These are phyloP conservation scores for Rhododendron ferrugineum DNA, from an alignment of 148 eudicot species.

Conservation along the genomic window DNA sequence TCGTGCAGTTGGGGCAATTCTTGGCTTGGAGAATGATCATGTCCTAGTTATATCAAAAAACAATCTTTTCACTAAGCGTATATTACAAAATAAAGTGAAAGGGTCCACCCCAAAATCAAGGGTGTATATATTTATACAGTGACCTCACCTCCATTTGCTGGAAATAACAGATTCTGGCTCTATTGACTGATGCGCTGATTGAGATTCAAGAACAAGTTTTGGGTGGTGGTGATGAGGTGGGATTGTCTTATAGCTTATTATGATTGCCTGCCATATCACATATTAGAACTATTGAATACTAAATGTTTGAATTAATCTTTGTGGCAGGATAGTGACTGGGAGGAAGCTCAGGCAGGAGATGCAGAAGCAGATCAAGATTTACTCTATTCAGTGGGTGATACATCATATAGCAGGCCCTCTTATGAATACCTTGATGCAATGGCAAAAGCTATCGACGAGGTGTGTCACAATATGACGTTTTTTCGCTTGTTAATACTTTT, in stretches of 20 bases:
- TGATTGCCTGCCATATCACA: neutral
- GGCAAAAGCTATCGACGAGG: slow-evolving; percentile 78
- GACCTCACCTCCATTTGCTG: neutral
- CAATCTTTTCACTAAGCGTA: neutral
- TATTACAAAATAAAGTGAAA: neutral
- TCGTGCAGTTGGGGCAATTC: neutral
- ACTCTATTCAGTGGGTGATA: slow-evolving; percentile 26
- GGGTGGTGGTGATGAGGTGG: slow-evolving; percentile 66
- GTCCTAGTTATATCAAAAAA: neutral
- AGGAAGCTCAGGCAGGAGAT: slow-evolving; percentile 64
- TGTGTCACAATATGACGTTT: slow-evolving; percentile 12
- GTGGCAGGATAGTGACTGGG: slow-evolving; percentile 95
- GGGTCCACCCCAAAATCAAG: neutral
- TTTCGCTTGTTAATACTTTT: neutral
- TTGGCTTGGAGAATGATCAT: neutral
- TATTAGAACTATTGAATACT: neutral
- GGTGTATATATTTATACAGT: neutral
- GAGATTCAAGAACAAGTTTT: slow-evolving; percentile 87
- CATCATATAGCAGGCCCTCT: slow-evolving; percentile 48
- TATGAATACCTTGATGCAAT: slow-evolving; percentile 69
- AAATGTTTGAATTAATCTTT: slow-evolving; percentile 1
- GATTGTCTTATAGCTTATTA: neutral
- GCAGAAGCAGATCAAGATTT: slow-evolving; percentile 41
- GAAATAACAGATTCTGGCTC: slow-evolving; percentile 56
- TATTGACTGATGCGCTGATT: slow-evolving; percentile 71